Evolutionary conservation across 352 stramenopile genomes (phyloP).

Genomic region (Phytophthora parvispora): DNA sequence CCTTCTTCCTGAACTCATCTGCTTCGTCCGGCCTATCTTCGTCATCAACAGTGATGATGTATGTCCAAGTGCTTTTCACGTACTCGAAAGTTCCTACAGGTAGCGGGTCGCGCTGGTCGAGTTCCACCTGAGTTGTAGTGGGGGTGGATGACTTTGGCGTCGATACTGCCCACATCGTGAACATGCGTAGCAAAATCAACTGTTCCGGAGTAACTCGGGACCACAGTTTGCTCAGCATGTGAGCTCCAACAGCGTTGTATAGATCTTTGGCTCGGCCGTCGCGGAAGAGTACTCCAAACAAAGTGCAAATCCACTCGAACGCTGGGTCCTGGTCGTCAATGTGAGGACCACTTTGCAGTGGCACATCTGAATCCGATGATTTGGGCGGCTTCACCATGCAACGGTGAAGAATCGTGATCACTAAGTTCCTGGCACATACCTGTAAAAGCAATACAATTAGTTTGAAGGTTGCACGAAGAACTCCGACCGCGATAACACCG

Average conservation of each 20-base stretch:
- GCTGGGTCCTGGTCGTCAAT: constrained; percentile 67
- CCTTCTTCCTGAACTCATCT: constrained; percentile 65
- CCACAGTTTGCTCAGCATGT: constrained; percentile 85
- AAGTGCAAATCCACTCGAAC: constrained; percentile 82
- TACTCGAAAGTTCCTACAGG: constrained; percentile 57
- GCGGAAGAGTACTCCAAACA: constrained; percentile 75
- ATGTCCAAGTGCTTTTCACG: constrained; percentile 63
- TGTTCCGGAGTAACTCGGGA: constrained; percentile 86
- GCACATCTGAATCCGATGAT: neutral
- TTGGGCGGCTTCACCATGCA: constrained; percentile 59
- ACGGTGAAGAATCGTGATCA: constrained; percentile 83
- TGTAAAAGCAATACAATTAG: constrained; percentile 13
- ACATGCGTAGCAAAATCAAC: constrained; percentile 83
- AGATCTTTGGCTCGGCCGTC: constrained; percentile 57
- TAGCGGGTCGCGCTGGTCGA: constrained; percentile 8
- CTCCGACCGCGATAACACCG: neutral
- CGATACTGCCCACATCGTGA: constrained; percentile 65
- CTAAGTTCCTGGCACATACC: constrained; percentile 73
- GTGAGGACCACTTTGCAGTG: constrained; percentile 2
- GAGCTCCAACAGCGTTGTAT: constrained; percentile 78
- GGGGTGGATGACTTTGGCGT: neutral
- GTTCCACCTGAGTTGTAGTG: neutral
- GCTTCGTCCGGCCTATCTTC: constrained; percentile 72
- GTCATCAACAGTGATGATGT: constrained; percentile 47
- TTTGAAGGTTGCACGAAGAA: neutral